These are phyloP conservation scores for Phialophora macrospora DNA, from an alignment of 2,329 filamentous ascomycete genomes.

Conservation along the genomic window DNA sequence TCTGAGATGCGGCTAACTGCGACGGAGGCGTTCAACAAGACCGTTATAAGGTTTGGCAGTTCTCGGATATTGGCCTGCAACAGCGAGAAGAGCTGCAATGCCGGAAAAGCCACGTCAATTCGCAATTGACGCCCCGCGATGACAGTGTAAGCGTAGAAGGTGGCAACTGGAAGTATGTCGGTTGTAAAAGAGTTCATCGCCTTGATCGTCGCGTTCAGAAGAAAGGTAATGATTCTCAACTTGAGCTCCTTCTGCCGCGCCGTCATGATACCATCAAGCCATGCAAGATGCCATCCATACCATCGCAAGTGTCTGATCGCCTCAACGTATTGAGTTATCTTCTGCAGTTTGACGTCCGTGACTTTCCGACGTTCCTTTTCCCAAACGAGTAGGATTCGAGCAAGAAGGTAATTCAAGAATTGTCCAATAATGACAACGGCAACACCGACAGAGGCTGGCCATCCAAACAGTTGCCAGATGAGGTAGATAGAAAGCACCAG, in stretches of 20 bases:
- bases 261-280: conserved; percentile 71
- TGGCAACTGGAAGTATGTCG: conserved; percentile 76
- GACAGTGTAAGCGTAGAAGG: conserved; percentile 80
- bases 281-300: conserved; percentile 81
- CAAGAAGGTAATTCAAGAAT: conserved; percentile 69
- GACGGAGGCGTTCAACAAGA: conserved; percentile 79
- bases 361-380: conserved; percentile 73
- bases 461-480: conserved; percentile 79
- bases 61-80: conserved; percentile 75
- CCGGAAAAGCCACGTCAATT: conserved; percentile 84
- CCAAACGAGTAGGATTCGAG: conserved; percentile 68
- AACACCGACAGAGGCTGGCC: conserved; percentile 75
- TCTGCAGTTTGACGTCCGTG: conserved; percentile 78
- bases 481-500: conserved; percentile 75
- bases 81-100: conserved; percentile 77
- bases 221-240: conserved; percentile 65
- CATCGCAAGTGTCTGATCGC: conserved; percentile 78
- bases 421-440: conserved; percentile 72
- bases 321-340: conserved; percentile 84
- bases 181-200: conserved; percentile 74
- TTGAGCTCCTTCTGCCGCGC: conserved; percentile 70
- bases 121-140: conserved; percentile 70
- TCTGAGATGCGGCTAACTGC: conserved; percentile 79
- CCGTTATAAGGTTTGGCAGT: conserved; percentile 74
- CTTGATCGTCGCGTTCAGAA: conserved; percentile 67